Conservation (phyloP, 257 asterid species). For the Scutellaria baicalensis region DNA sequence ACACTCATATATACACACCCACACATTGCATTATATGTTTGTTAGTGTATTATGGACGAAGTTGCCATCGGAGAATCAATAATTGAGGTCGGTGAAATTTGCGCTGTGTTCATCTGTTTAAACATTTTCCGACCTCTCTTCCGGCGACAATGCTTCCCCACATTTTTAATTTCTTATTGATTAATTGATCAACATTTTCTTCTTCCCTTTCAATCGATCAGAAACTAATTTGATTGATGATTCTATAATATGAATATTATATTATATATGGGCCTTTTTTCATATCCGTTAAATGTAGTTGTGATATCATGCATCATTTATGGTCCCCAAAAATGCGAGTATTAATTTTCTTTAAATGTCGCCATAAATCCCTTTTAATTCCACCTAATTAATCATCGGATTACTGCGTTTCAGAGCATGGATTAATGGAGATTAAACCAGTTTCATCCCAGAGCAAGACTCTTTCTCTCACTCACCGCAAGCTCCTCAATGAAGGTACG, state of each 20-base stretch:
- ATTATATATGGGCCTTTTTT: neutral
- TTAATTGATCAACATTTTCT: neutral
- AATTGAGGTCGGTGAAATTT: conserved; percentile 8
- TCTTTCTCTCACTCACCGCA: conserved; percentile 21
- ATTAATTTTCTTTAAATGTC: neutral
- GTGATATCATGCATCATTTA: neutral
- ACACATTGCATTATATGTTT: neutral
- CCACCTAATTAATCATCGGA: neutral
- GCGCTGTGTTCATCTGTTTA: neutral
- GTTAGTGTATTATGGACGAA: neutral
- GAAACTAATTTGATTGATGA: neutral
- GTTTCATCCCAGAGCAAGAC: conserved; percentile 8
- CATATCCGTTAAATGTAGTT: neutral
- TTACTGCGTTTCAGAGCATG: conserved; percentile 14
- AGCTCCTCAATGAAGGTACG: conserved; percentile 38
- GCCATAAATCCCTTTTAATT: neutral
- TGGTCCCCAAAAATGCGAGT: neutral
- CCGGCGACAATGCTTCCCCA: neutral
- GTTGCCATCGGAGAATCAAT: neutral
- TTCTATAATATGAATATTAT: neutral
- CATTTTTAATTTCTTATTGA: neutral
- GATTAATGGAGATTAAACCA: neutral
- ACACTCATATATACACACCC: too few relatives aligned
- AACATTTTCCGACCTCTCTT: neutral
- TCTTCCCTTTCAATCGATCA: neutral